Evolutionary conservation across 352 stramenopile species (phyloP), one percentile per base, ranked within the genome.

Genomic region (Globisporangium carolinianum): DNA sequence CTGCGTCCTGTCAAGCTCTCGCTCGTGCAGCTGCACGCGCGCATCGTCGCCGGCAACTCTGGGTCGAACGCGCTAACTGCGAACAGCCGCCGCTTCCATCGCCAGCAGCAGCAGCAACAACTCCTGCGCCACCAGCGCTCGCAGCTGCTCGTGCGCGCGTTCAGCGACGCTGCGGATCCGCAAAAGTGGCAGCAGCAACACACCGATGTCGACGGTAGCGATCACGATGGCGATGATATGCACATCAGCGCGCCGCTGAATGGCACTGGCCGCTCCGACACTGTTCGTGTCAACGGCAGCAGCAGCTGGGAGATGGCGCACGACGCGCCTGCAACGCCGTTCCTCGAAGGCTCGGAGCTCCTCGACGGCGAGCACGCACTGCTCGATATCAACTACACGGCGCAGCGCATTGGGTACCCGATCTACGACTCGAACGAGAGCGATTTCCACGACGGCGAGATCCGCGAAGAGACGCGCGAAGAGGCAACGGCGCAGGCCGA

Each of bases 391-490:
- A 72, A 85, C 14, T 91, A 86, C 61, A 89, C 75, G 15, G 70
- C 80, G 41, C 78, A 83, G 43, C 82, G 84, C 38, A 86, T 94
- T 37, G 84, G 84, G 15, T 91, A 87, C 58, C 76, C 82, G 17
- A 71, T 83, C 18, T 71, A 76, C 50, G 75, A 90, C 36, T 65
- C 67, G 10, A 53, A 57, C 18, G 69, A 77, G 42, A 59, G 55
- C 11, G 53, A 61, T 0, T 41, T 81, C 1, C 60, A 73, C 18
- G 36, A 58, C 3, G 66, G 73, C 54, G 65, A 75, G 36, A 82
- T 92, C 55, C 79, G 85, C n/a, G 80, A 92, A 57, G 85, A 94
- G 53, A 72, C 73, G 7, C 71, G 85, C 48, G 67, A 69, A 15
- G 73, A 82, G 35, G 82, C 85, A 1, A 87, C 76, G 0, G 67